Evolutionary conservation across 805 yeast species (phyloP).

Genomic region (Candida schatavii): DNA sequence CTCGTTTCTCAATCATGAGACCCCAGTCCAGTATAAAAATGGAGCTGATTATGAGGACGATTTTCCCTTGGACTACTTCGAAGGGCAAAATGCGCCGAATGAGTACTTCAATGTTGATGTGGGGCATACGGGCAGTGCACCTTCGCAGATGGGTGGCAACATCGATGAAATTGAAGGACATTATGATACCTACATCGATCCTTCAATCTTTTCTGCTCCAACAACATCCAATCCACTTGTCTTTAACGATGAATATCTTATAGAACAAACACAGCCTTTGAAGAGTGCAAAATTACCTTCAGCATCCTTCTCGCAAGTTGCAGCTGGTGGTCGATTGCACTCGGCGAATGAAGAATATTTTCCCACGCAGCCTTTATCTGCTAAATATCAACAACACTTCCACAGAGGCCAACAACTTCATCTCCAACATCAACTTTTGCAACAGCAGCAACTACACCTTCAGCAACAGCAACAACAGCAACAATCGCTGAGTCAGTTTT

Average conservation of each 20-base stretch:
- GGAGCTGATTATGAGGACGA: conserved; percentile 53
- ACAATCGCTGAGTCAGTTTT: background rate
- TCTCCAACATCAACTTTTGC: conserved; percentile 1
- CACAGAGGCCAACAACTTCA: conserved; percentile 5
- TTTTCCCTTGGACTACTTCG: conserved; percentile 70
- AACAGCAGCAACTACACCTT: conserved; percentile 1
- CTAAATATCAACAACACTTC: conserved; percentile 15
- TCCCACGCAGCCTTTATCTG: conserved; percentile 21
- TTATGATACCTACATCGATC: conserved; percentile 17
- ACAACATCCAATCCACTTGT: conserved; percentile 32
- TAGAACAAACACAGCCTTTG: conserved; percentile 50
- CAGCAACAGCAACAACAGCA: conserved; percentile 1
- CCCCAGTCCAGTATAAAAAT: conserved; percentile 21
- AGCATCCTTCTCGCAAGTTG: background rate
- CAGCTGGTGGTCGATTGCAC: conserved; percentile 9
- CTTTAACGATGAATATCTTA: conserved; percentile 45
- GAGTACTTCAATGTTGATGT: conserved; percentile 25
- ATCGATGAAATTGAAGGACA: conserved; percentile 14
- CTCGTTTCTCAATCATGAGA: conserved; percentile 16
- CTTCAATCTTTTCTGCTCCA: conserved; percentile 12
- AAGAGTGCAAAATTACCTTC: conserved; percentile 25
- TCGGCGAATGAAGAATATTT: conserved; percentile 19
- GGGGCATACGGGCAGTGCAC: background rate
- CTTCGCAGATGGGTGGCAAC: conserved; percentile 2
- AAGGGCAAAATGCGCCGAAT: conserved; percentile 33